Conservation (phyloP, 2,329 filamentous ascomycete genomes). For the Hypoxylon sp. region DNA sequence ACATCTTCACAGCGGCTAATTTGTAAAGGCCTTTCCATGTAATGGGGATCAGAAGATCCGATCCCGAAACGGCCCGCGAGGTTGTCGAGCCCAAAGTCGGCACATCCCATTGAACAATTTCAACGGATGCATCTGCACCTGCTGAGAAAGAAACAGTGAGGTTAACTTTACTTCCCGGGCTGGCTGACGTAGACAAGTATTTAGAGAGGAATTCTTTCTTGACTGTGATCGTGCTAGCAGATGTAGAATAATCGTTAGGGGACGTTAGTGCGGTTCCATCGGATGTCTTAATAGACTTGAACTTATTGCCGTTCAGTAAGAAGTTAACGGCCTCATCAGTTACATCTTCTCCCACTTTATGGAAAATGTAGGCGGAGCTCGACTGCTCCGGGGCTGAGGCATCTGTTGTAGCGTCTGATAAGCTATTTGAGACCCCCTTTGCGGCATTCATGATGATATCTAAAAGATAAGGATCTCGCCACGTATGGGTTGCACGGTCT, state of each 20-base stretch:
- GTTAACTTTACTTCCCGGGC: conserved; percentile 64
- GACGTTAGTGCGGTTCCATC: conserved; percentile 11
- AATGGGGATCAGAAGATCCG: conserved; percentile 65
- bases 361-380: not conserved
- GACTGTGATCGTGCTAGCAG: conserved; percentile 63
- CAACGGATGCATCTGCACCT: conserved; percentile 63
- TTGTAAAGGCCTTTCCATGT: conserved; percentile 66
- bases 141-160: conserved; percentile 68
- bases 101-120: conserved; percentile 68
- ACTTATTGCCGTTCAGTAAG: not conserved
- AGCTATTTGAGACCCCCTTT: conserved; percentile 62
- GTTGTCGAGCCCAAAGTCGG: conserved; percentile 57
- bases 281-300: not conserved
- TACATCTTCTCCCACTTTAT: not conserved
- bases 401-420: conserved; percentile 68
- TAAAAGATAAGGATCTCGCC: conserved; percentile 66
- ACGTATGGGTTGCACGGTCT: conserved; percentile 63
- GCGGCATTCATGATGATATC: conserved; percentile 64
- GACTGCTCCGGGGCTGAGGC: conserved; percentile 50
- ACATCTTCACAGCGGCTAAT: conserved; percentile 66
- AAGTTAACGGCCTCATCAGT: not conserved
- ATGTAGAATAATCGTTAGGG: conserved; percentile 64
- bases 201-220: conserved; percentile 62
- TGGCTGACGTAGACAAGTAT: conserved; percentile 59
- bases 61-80: conserved; percentile 49